phyloP scores from a whole-genome alignment of 805 yeast genomes.

The Teunomyces aglyptinius region DNA sequence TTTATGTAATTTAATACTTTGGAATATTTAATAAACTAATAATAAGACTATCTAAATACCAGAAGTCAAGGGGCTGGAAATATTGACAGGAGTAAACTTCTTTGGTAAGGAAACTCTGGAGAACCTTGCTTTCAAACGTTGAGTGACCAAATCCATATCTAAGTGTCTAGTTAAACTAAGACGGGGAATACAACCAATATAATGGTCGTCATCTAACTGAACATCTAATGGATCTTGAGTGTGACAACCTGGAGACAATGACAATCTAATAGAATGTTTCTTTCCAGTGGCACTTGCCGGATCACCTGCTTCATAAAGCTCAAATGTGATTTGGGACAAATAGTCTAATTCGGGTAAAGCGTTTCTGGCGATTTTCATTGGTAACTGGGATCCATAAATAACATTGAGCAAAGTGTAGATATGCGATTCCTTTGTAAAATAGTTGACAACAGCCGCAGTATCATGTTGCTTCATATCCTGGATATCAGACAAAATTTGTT shows the following conservation, averaged over 20 bases:
- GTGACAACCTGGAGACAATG: conserved; percentile 97
- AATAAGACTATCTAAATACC: conserved; percentile 8
- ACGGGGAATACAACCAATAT: conserved; percentile 93
- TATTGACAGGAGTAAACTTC: conserved; percentile 85
- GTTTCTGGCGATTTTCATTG: conserved; percentile 92
- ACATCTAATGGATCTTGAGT: conserved; percentile 97
- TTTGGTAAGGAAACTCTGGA: conserved; percentile 87
- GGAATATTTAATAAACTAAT: conserved; percentile 4
- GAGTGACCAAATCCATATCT: conserved; percentile 85
- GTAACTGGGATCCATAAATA: conserved; percentile 86
- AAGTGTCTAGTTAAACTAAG: conserved; percentile 87
- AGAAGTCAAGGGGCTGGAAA: conserved; percentile 60
- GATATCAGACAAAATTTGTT: conserved; percentile 78
- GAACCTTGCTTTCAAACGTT: conserved; percentile 76
- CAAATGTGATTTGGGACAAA: conserved; percentile 90
- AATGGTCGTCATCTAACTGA: conserved; percentile 92
- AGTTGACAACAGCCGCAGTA: conserved; percentile 80
- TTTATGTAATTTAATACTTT: conserved; percentile 1
- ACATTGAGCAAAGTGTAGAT: conserved; percentile 91
- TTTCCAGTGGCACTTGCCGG: conserved; percentile 58
- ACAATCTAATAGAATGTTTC: conserved; percentile 84
- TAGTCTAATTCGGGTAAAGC: conserved; percentile 96
- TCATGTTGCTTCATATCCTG: conserved; percentile 75
- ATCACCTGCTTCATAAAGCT: conserved; percentile 81
- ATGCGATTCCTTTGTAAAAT: conserved; percentile 96